These are phyloP conservation scores for Pichia kluyveri DNA, from an alignment of 805 yeast species.

Conservation along the genomic window DNA sequence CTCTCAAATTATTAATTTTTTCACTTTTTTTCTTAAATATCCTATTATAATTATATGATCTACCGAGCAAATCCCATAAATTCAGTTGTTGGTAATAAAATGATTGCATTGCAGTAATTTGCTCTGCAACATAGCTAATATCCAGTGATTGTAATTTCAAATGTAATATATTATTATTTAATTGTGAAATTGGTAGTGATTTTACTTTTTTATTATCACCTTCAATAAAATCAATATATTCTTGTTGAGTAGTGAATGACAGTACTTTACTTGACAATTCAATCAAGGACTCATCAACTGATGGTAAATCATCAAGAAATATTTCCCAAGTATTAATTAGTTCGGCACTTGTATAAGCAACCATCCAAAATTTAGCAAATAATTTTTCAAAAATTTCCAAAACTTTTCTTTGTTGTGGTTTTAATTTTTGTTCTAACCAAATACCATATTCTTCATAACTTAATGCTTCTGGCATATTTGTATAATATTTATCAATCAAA, in stretches of 20 bases:
- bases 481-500: conserved; percentile 55
- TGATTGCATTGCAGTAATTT: conserved; percentile 73
- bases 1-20: conserved; percentile 1
- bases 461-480: conserved; percentile 80
- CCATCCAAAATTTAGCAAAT: conserved; percentile 63
- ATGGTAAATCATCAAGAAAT: conserved; percentile 13
- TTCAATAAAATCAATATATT: conserved; percentile 18
- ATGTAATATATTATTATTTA: conserved; percentile 24
- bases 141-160: conserved; percentile 58
- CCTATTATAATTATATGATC: conserved; percentile 61
- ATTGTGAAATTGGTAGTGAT: conserved; percentile 10
- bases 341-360: conserved; percentile 43
- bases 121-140: conserved; percentile 71
- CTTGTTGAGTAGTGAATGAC: conserved; percentile 16
- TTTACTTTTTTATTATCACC: conserved; percentile 9
- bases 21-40: conserved; percentile 11
- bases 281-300: conserved; percentile 7
- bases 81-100: conserved; percentile 58
- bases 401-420: conserved; percentile 58
- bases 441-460: conserved; percentile 70
- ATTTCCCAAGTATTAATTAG: conserved; percentile 24
- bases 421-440: conserved; percentile 67
- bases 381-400: conserved; percentile 58
- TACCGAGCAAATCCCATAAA: conserved; percentile 63
- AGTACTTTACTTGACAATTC: conserved; percentile 19